Conservation (phyloP, 2,329 filamentous ascomycete genomes). For the Fusarium sp. region DNA sequence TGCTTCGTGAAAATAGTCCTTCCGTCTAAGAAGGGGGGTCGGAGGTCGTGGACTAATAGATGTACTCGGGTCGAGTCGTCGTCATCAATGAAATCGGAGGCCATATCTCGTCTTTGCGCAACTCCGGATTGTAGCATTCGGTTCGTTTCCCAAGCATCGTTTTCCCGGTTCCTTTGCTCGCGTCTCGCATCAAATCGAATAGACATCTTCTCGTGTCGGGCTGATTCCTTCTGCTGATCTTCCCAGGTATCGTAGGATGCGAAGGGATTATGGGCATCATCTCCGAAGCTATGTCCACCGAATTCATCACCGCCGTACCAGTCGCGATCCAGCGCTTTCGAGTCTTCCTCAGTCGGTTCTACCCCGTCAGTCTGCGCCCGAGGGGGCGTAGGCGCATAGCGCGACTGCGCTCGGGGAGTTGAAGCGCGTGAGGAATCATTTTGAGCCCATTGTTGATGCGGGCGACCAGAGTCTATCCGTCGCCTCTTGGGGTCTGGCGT, state of each 20-base stretch:
- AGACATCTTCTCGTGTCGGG: slow-evolving; percentile 83
- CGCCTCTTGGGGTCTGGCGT: slow-evolving; percentile 57
- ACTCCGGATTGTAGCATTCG: slow-evolving; percentile 97
- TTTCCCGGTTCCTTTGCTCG: slow-evolving; percentile 90
- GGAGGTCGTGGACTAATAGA: slow-evolving; percentile 90
- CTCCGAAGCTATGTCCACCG: slow-evolving; percentile 84
- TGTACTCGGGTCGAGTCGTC: slow-evolving; percentile 91
- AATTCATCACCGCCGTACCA: slow-evolving; percentile 93
- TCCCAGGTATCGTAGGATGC: slow-evolving; percentile 82
- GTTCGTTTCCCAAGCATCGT: slow-evolving; percentile 98
- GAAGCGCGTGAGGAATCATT: slow-evolving; percentile 52
- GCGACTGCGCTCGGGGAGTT: slow-evolving; percentile 53
- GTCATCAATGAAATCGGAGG: slow-evolving; percentile 83
- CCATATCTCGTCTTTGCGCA: slow-evolving; percentile 86
- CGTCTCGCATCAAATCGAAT: slow-evolving; percentile 76
- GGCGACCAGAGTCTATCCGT: slow-evolving; percentile 52
- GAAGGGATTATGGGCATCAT: slow-evolving; percentile 94
- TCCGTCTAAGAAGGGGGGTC: slow-evolving; percentile 94
- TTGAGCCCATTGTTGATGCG: slow-evolving; percentile 45
- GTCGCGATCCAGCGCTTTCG: slow-evolving; percentile 83
- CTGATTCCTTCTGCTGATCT: slow-evolving; percentile 80
- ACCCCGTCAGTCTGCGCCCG: slow-evolving; percentile 60
- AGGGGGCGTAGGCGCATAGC: slow-evolving; percentile 57
- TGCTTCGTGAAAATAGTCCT: slow-evolving; percentile 98
- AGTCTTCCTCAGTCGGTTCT: slow-evolving; percentile 76